Evolutionary conservation across 495 filamentous ascomycete genomes (phyloP), one percentile per base, ranked within the genome.

Genomic region (Cercophora samala): DNA sequence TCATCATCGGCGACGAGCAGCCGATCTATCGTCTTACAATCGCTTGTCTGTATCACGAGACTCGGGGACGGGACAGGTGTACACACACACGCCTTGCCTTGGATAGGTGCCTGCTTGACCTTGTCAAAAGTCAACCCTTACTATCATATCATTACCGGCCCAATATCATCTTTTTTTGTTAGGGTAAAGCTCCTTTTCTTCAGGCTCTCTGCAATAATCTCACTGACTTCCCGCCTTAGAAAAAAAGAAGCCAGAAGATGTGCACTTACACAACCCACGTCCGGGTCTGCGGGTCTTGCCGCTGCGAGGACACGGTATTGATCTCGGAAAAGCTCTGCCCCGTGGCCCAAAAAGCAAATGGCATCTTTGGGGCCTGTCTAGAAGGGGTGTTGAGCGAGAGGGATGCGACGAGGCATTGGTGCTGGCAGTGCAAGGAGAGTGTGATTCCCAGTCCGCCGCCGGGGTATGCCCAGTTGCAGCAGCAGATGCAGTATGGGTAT

Each of bases 181-280:
- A n/a, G n/a, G n/a, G n/a, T n/a, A n/a, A n/a, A n/a, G n/a, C n/a
- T n/a, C n/a, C n/a, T n/a, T n/a, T n/a, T n/a, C n/a, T n/a, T n/a
- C n/a, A n/a, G n/a, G n/a, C n/a, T n/a, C n/a, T n/a, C n/a, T n/a
- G n/a, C n/a, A 1, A 8, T 6, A 29, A 8, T 29, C 4, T 29
- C 26, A 46, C 37, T 46, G 13, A 46, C 37, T 17, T 13, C 5
- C 37, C 9, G 11, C 8, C 53, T 3, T 9, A 56, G 5, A 56
- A 3, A 5, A 56, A 3, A 23, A n/a, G n/a, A 56, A 21, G 22
- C 6, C n/a, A n/a, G 37, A 37, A 62, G 22, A 82, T 82, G 80
- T 82, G 80, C 66, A 75, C 68, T 66, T 82, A 80, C 72, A 75
- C 75, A 19, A 76, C 69, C 25, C 80, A 82, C 70, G 58, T 81